Base-by-base conservation (phyloP, 805 yeast species). In the Wickerhamomyces rabaulensis region DNA sequence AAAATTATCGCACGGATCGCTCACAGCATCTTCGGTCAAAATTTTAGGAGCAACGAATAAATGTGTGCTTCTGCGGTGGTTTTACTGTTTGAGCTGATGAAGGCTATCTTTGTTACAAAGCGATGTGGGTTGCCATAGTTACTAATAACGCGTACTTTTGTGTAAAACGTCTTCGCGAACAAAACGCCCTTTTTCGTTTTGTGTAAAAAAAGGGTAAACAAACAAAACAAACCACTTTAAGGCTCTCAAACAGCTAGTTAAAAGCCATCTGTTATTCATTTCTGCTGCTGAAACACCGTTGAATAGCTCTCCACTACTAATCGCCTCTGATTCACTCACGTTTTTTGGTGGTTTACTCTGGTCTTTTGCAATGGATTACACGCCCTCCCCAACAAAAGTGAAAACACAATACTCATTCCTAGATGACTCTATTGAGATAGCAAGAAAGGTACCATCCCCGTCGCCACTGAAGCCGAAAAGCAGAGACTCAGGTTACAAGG, bases 371-470 rank as follows among this genome's bases (percentile, higher is more conserved):
- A 58, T 58, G 62, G 61, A 58, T 39, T 58, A 58, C 43, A 50
- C 62, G 9, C 62, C 62, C 3, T 52, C 62, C 1, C 62, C 62
- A 20, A 41, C 52, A 7, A 50, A 51, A 35, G 51, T 52, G 16
- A 54, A 54, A 38, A 47, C 55, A 6, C 56, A 54, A 41, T 53
- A 49, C 22, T 52, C 57, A 4, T 54, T 55, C 29, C 47, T 57
- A 13, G 62, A 58, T 45, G 47, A 56, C 40, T 50, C 60, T 8
- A 41, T 55, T n/a, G 62, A 58, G 31, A 44, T 49, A 6, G 60
- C 58, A 5, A 48, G 58, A 17, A 47, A 44, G 47, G 45, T 49
- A 4, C 36, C 48, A 13, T 37, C 43, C 19, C 41, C 22, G 12
- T 36, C 39, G 12, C 23, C 39, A 20, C 13, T 36, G 39, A 36